Base-by-base conservation (phyloP, 306 rosid species). In the Quercus aquifolioides region DNA sequence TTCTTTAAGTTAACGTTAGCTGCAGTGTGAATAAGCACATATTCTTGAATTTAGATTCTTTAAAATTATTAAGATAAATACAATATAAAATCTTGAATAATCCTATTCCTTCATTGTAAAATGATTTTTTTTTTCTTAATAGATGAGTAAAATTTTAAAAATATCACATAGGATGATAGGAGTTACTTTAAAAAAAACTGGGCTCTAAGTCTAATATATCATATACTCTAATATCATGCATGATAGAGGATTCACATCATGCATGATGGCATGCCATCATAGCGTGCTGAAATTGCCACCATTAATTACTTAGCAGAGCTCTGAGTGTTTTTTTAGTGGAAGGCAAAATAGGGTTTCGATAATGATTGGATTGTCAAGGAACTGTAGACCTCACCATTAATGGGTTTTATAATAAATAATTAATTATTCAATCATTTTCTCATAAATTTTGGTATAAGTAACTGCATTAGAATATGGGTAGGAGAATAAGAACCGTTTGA, bases 321-420 rank as follows among this genome's bases (percentile, higher is more conserved):
- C 5, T 13, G n/a, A 5, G 23, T 13, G 58, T 21, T 25, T n/a
- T 38, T 76, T 57, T 59, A 69, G 51, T 12, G 14, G 60, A 62
- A 69, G 25, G 68, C 54, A 71, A 13, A 49, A 69, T 75, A 71
- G 55, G 63, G 81, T 76, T 75, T 71, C 10, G 71, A 83, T 70
- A 74, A 89, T 87, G 86, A 89, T 86, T 82, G 87, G 84, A 9
- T 49, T 51, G 82, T 62, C 15, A 57, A 73, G 63, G 31, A 78
- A 81, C 77, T 73, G 74, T 75, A 1, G 79, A 86, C 82, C 83
- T 78, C 79, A 54, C 81, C 25, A 52, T 65, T 58, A 54, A 19
- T 62, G 51, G 30, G 72, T n/a, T 63, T 78, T 17, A 15, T 38
- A 70, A 73, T 25, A 71, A 43, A 82, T 25, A 31, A 81, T 68